phyloP scores from a whole-genome alignment of 2,329 filamentous ascomycete species.

The Fusarium poae region DNA sequence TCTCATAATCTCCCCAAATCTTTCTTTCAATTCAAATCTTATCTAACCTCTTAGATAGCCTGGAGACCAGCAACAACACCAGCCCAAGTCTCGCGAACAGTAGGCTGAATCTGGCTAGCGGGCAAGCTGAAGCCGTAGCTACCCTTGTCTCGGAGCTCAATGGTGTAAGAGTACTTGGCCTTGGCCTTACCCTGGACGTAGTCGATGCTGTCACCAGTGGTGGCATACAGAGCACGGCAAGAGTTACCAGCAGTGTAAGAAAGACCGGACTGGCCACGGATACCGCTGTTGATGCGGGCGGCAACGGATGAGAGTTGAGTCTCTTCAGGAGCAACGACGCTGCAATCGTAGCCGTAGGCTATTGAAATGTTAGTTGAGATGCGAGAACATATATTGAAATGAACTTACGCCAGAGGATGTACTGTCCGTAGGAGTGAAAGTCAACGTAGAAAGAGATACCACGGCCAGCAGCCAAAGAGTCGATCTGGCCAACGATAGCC shows the following conservation, averaged over 20 bases:
- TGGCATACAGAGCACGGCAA: constrained; percentile 72
- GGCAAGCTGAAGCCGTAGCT: constrained; percentile 60
- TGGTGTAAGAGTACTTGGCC: constrained; percentile 58
- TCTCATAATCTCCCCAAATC: not conserved
- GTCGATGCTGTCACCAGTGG: constrained; percentile 61
- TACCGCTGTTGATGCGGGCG: constrained; percentile 22
- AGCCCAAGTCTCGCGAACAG: constrained; percentile 33
- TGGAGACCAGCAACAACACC: constrained; percentile 31
- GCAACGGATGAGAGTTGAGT: constrained; percentile 27
- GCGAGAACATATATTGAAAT: no score
- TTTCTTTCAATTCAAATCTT: fast-evolving
- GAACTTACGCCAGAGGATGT: constrained; percentile 70
- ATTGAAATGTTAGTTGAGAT: constrained; percentile 64
- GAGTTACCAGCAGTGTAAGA: constrained; percentile 60
- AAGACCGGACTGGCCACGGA: constrained; percentile 19
- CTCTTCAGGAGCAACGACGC: constrained; percentile 30
- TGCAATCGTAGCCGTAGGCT: constrained; percentile 51
- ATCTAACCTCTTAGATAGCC: not conserved
- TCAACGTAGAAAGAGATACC: constrained; percentile 74
- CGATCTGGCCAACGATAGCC: constrained; percentile 55
- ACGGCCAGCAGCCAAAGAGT: constrained; percentile 47
- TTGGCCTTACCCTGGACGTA: constrained; percentile 59
- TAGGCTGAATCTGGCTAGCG: constrained; percentile 55
- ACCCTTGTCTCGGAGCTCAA: constrained; percentile 55
- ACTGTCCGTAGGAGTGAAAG: constrained; percentile 73